Evolutionary conservation across 2,329 filamentous ascomycete genomes (phyloP).

Genomic region (Ophiostoma sp.): DNA sequence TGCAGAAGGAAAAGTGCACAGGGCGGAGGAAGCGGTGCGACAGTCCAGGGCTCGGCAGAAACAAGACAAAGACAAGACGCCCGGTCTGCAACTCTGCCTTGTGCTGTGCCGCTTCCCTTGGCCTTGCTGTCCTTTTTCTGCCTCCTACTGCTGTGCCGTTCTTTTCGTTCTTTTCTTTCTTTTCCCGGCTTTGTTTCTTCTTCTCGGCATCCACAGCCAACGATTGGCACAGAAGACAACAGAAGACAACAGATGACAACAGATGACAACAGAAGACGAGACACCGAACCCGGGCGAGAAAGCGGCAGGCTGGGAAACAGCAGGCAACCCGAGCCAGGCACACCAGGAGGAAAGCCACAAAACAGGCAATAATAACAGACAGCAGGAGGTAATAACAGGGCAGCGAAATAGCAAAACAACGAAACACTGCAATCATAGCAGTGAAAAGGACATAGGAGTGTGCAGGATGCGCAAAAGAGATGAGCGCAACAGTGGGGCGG

Average conservation of each 20-base stretch:
- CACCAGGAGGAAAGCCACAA: not conserved
- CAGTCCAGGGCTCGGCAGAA: conserved; percentile 16
- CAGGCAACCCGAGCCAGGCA: not conserved
- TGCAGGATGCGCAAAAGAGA: conserved; percentile 1
- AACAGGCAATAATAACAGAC: not conserved
- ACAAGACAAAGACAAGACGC: conserved; percentile 14
- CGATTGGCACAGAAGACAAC: not conserved
- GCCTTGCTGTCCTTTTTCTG: not conserved
- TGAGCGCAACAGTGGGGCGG: conserved; percentile 21
- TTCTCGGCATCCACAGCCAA: conserved; percentile 15
- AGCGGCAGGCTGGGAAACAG: not conserved
- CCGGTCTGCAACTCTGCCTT: conserved; percentile 3
- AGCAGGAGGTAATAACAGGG: too few species aligned
- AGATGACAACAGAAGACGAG: not conserved
- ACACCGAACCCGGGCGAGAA: conserved; percentile 11
- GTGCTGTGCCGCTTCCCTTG: conserved; percentile 8
- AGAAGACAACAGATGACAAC: not conserved
- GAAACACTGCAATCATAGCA: not conserved
- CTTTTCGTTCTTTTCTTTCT: not conserved
- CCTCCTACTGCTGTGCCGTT: too few species aligned
- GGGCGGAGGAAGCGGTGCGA: conserved; percentile 2
- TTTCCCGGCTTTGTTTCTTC: not conserved
- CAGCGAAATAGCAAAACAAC: not conserved
- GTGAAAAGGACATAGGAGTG: not conserved
- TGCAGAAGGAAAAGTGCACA: not conserved